Evolutionary conservation across 176 grass and related monocot species (phyloP), one percentile per base, ranked within the genome.

Genomic region (Guadua angustifolia): DNA sequence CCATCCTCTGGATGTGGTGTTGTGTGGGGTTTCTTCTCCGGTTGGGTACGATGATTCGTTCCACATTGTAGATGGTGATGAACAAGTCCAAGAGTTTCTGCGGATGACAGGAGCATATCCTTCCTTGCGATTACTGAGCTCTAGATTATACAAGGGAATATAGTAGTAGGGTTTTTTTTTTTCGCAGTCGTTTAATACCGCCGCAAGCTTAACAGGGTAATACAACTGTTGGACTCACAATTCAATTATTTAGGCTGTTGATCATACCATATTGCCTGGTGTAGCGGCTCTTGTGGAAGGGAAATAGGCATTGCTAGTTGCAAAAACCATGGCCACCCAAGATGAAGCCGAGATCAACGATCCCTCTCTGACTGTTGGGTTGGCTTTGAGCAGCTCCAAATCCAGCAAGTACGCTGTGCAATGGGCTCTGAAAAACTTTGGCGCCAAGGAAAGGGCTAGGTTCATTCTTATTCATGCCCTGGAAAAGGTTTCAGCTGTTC

Each of bases 391-490:
- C 42, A 57, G 74, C 68, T 83, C 72, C 61, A 79, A 83, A 71
- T 86, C 61, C 68, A 84, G 74, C 68, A 83, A 87, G 81, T 60
- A 73, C 24, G 47, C 68, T n/a, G 55, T 87, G 79, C 43, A 47
- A 79, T 90, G 88, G 88, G 84, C 88, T 83, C 63, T 90, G 60
- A 64, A 87, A 79, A 90, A 79, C 65, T 83, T 90, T 3, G 22
- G 58, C 1, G 2, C 47, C 10, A 42, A 66, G 7, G 38, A 57
- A 69, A 61, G 57, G 63, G 71, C 36, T 60, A 83, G 68, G 24
- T 83, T 90, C 75, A 75, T 73, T 60, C 84, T 90, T 51, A 78
- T 90, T 13, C 79, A 87, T 42, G 79, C 87, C 69, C 84, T 80
- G 3, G 80, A 65, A 52, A 90, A 79, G 84, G 45, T 83, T 38